phyloP scores from a whole-genome alignment of 2,329 filamentous ascomycete species.

The Lomentospora prolificans region DNA sequence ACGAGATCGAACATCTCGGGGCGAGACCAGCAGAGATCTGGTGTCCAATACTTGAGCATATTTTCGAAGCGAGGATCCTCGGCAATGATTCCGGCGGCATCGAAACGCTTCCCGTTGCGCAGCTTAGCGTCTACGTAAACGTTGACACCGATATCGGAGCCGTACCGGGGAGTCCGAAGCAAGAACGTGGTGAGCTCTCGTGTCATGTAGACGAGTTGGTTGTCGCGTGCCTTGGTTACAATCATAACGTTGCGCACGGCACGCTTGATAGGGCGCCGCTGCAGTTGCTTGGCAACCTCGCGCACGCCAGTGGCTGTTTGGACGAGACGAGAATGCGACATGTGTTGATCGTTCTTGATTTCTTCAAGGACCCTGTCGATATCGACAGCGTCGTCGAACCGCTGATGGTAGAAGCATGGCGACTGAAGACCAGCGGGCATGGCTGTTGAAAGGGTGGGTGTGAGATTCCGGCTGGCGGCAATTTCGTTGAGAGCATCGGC shows the following conservation, averaged over 20 bases:
- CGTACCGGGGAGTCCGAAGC: constrained; percentile 79
- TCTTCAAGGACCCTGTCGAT: constrained; percentile 92
- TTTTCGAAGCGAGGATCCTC: constrained; percentile 66
- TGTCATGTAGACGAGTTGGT: constrained; percentile 81
- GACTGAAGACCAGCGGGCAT: constrained; percentile 65
- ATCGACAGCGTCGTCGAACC: constrained; percentile 93
- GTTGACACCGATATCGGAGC: constrained; percentile 80
- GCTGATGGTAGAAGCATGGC: constrained; percentile 95
- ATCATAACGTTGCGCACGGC: constrained; percentile 96
- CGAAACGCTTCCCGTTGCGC: constrained; percentile 77
- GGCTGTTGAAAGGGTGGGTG: constrained; percentile 22
- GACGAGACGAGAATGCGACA: constrained; percentile 88
- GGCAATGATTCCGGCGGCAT: constrained; percentile 60
- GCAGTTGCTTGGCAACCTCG: constrained; percentile 91
- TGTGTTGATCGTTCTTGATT: constrained; percentile 77
- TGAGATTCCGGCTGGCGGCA: constrained; percentile 24
- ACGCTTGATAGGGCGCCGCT: constrained; percentile 81
- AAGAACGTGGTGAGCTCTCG: constrained; percentile 83
- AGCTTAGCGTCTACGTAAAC: constrained; percentile 98
- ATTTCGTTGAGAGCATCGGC: constrained; percentile 50
- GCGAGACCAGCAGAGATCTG: constrained; percentile 85
- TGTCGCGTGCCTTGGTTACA: constrained; percentile 94
- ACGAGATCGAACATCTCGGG: constrained; percentile 96
- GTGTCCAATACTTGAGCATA: constrained; percentile 94
- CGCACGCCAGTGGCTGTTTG: constrained; percentile 92